These are phyloP conservation scores for Kuraishia ogatae DNA, from an alignment of 805 yeast genomes.

Conservation along the genomic window DNA sequence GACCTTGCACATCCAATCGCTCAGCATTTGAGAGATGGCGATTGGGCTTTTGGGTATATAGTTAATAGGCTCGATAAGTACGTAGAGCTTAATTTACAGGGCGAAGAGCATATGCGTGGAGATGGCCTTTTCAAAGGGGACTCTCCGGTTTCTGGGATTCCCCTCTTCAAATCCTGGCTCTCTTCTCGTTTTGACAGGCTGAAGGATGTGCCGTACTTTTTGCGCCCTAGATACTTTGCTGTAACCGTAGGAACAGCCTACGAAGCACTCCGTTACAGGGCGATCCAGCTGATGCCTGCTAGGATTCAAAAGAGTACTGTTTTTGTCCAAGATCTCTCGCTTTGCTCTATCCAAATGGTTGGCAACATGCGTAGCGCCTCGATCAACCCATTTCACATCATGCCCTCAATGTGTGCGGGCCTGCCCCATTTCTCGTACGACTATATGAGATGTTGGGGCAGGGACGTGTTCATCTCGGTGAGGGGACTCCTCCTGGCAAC, in stretches of 20 bases:
- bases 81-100: conserved; percentile 11
- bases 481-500: conserved; percentile 77
- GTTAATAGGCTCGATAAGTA: conserved; percentile 54
- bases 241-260: conserved; percentile 76
- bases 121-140: conserved; percentile 10
- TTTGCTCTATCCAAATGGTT: conserved; percentile 83
- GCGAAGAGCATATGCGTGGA: conserved; percentile 11
- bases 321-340: conserved; percentile 71
- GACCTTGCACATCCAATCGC: conserved; percentile 81
- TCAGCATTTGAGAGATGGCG: conserved; percentile 70
- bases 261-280: conserved; percentile 68
- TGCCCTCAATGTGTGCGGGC: conserved; percentile 90
- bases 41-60: conserved; percentile 83
- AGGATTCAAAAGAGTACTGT: conserved; percentile 52
- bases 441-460: conserved; percentile 97
- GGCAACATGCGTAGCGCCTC: conserved; percentile 71
- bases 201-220: conserved; percentile 61
- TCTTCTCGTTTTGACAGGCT: conserved; percentile 53
- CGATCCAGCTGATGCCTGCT: conserved; percentile 45
- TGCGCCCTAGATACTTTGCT: conserved; percentile 84
- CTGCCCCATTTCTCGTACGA: conserved; percentile 87
- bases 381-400: conserved; percentile 49
- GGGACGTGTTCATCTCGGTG: conserved; percentile 86
- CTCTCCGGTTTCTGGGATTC: conserved; percentile 27
- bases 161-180: conserved; percentile 63